Evolutionary conservation across 2,329 filamentous ascomycete species (phyloP).

Genomic region (Penicillium capsulatum): DNA sequence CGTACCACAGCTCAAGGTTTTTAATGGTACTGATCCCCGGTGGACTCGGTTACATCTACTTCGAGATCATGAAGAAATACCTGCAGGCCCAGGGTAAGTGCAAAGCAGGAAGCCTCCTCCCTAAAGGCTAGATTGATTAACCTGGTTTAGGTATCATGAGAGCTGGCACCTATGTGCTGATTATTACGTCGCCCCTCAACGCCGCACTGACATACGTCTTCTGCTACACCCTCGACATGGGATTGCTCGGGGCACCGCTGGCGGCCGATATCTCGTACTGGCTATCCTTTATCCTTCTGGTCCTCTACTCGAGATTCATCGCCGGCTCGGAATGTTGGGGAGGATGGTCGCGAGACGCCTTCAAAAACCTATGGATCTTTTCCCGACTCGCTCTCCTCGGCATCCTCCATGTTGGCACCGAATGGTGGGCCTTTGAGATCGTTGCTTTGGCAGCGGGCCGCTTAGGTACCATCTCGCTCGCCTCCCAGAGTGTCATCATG

Average conservation of each 20-base stretch:
- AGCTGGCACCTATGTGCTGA: constrained; percentile 59
- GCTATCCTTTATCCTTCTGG: constrained; percentile 71
- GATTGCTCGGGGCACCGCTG: constrained; percentile 72
- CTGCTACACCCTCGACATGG: constrained; percentile 66
- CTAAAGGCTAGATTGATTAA: background rate
- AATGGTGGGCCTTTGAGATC: constrained; percentile 95
- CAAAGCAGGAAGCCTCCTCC: too few species aligned
- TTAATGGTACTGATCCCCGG: constrained; percentile 71
- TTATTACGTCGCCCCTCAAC: constrained; percentile 59
- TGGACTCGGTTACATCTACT: constrained; percentile 81
- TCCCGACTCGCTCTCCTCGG: constrained; percentile 70
- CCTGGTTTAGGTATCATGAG: constrained; percentile 54
- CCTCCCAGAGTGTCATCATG: constrained; percentile 86
- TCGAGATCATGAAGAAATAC: constrained; percentile 68
- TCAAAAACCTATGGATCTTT: constrained; percentile 67
- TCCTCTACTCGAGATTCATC: constrained; percentile 68
- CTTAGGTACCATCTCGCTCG: constrained; percentile 72
- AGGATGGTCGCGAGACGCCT: constrained; percentile 61
- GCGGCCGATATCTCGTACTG: constrained; percentile 84
- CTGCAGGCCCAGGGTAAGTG: constrained; percentile 53
- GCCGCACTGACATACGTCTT: constrained; percentile 62
- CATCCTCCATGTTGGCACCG: constrained; percentile 77
- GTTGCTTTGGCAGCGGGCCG: constrained; percentile 77
- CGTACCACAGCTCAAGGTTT: constrained; percentile 67
- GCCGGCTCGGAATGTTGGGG: constrained; percentile 74